Evolutionary conservation across 2,329 filamentous ascomycete genomes (phyloP), one percentile per base, ranked within the genome.

Genomic region (Paracorniculantispora psalliotae): DNA sequence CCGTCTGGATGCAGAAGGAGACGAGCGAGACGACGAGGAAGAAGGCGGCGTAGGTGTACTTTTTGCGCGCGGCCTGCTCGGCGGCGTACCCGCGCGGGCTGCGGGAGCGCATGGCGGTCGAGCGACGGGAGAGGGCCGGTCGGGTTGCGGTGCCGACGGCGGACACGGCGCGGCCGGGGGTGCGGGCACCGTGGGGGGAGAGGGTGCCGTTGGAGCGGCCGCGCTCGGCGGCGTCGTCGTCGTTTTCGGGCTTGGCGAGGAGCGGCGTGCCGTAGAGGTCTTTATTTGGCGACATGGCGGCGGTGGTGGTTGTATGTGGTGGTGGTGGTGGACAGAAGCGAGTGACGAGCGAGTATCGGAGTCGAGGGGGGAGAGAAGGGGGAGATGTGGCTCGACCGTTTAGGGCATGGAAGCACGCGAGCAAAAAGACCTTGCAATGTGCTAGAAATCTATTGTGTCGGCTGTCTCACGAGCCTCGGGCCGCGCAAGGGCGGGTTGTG

Each of bases 1-100:
- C 93, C 3, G 94, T 97, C 81, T 99, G 94, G 6, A 96, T 79
- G 50, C 91, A 91, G 72, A 99, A 99, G 69, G 90, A 89, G 61
- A 96, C 77, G 68, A 99, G 79, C 69, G 90, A 94, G 65, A 97
- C 71, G 30, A 88, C 75, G 61, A 99, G 81, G 73, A 97, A 97
- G 65, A 92, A 83, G 54, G 83, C 87, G 1, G 94, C 93, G 70
- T 93, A 91, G 25, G 89, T 88, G 75, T 99, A 97, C 74, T 91
- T 91, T 70, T 85, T 88, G 69, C 84, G 84, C 37, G 90, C 92
- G 30, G 72, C 68, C 21, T 69, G 68, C 57, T 69, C 69, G 41
- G 70, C 71, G 17, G 71, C 71, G 46, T 67, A 68, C 47, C 68
- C 67, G 43, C 85, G 82, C n/a, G 91, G 90, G 69, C 89, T 92